Base-by-base conservation (phyloP, 2,329 filamentous ascomycete genomes). In the Cryphonectria parasitica region DNA sequence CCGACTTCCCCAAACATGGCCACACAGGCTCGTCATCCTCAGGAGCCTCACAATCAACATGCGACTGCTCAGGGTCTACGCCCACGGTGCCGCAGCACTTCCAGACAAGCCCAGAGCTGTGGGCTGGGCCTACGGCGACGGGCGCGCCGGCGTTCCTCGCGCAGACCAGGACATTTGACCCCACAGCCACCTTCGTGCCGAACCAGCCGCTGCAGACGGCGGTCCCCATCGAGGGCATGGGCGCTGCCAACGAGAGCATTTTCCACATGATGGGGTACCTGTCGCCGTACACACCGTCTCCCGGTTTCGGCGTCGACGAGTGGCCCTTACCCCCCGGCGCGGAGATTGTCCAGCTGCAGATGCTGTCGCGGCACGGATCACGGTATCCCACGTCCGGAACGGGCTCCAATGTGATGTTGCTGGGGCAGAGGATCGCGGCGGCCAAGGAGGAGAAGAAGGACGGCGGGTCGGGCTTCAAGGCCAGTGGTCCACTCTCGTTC, bases 271-370 rank as follows among this genome's bases (percentile, higher is more conserved):
- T 92, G 84, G 92, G 90, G 7, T 87, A 90, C 72, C 79, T 94
- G 41, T 89, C 88, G 54, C 91, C 91, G 3, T 94, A 94, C 78
- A 88, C 87, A 72, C 89, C 91, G 0, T 89, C 90, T 69, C 87
- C 90, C 0, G 92, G 92, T 0, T 94, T 94, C 73, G 92, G 92
- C 2, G 90, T 92, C 0, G 83, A 91, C 22, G 92, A 95, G 79
- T 92, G 91, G 75, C 84, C 91, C 3, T 78, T 93, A 22, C 92
- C 91, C 0, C 78, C 83, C 8, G 91, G 89, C 17, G 87, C 91
- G 0, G 89, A 91, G 70, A 91, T 94, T 65, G 83, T 90, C 39
- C 90, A 92, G 81, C 82, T 94, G 28, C 82, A 91, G 81, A 90
- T 94, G 89, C 82, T 94, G 5, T 91, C 90, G 17, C 88, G 92